Evolutionary conservation across 495 filamentous ascomycete species (phyloP), one percentile per base, ranked within the genome.

Genomic region (Pseudomonodictys pantanalensis): DNA sequence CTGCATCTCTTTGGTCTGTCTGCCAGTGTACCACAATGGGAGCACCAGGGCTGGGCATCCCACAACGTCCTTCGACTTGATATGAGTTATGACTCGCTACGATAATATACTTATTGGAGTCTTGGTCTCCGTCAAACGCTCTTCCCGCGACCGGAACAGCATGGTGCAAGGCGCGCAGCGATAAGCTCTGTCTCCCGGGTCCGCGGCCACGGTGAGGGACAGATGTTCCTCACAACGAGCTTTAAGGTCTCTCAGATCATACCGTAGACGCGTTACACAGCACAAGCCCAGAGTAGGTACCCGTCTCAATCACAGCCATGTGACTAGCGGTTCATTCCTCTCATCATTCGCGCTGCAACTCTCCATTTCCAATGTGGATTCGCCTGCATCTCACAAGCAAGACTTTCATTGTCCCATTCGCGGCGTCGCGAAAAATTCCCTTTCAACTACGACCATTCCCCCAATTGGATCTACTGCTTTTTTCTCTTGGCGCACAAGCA

Each of bases 1-100:
- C 56, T 60, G 48, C 41, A 39, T 64, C 38, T 45, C 22, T 53
- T 53, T n/a, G 42, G 29, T 45, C 20, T n/a, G 26, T 24, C 33
- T 24, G 20, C 15, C 18, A 47, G 8, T 52, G 18, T n/a, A 48
- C 17, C 17, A 23, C 43, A 59, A 45, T 22, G 45, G 11, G 46
- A 29, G 15, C 7, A 4, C 28, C 29, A 48, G 26, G n/a, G n/a
- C 33, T 32, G 24, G 43, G 8, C 38, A 28, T 46, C 7, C 3
- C 4, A 41, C 4, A 12, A 47, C 20, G 17, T 52, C 38, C 25
- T 20, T 26, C 28, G 3, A 43, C 44, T 42, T 29, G 41, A 47
- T 51, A 32, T 51, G 29, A 17, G 30, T 57, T 57, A 47, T 35
- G 30, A 51, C 23, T 18, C 18, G 22, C 18, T 51, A 28, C 17